These are phyloP conservation scores for Musa troglodytarum DNA, from an alignment of 176 grass and related monocot genomes.

Conservation along the genomic window DNA sequence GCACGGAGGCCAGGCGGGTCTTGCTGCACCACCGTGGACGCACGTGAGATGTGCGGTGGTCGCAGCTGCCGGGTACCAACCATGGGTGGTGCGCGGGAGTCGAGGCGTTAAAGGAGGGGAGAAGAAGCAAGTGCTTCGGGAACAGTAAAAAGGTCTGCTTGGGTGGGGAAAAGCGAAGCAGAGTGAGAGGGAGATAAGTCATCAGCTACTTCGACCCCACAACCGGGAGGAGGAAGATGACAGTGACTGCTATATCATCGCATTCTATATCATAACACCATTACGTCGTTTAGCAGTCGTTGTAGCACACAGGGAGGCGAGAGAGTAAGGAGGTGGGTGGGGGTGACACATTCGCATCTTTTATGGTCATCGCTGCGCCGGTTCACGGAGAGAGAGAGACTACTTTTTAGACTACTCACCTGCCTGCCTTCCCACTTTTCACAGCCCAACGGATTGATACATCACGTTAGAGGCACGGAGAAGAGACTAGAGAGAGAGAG, in stretches of 20 bases:
- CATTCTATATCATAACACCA: neutral
- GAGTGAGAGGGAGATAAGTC: neutral
- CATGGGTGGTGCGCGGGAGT: neutral
- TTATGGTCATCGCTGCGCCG: neutral
- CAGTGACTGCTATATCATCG: neutral
- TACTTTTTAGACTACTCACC: neutral
- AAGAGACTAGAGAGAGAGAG: neutral
- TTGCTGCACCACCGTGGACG: neutral
- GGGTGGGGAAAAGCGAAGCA: conserved; percentile 1
- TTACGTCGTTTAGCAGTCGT: neutral
- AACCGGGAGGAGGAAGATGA: neutral
- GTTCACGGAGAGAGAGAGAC: neutral
- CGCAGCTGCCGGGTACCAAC: neutral
- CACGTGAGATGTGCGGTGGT: neutral
- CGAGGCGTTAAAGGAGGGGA: neutral
- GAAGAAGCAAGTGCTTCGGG: neutral
- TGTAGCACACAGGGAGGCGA: too few relatives aligned
- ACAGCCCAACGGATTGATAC: neutral
- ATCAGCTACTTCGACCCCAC: neutral
- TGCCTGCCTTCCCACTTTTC: neutral
- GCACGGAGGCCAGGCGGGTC: neutral
- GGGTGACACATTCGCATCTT: neutral
- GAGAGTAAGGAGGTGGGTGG: neutral
- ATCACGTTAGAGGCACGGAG: neutral
- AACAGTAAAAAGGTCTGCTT: neutral